Conservation (phyloP, 768 basidiomycete genomes). For the Tylopilus sp. region DNA sequence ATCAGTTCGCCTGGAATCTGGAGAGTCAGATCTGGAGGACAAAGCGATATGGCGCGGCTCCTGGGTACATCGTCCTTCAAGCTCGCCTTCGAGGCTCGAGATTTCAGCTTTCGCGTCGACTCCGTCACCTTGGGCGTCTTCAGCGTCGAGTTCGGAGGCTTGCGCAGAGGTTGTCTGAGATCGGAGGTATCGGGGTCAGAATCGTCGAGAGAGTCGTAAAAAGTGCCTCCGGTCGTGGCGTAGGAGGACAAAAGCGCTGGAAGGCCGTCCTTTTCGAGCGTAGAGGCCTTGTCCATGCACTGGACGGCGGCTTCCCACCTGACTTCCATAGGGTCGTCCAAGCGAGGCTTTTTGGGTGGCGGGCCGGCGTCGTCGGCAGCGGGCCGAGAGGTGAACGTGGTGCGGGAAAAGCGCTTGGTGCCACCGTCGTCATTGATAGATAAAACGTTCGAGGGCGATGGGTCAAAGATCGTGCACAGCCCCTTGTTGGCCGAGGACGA, state of each 20-base stretch:
- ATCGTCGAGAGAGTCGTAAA: constrained; percentile 28
- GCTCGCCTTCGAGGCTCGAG: constrained; percentile 17
- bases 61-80: constrained; percentile 11
- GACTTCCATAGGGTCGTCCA: constrained; percentile 31
- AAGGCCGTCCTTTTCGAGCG: constrained; percentile 46
- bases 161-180: constrained; percentile 2
- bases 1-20: constrained; percentile 68
- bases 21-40: constrained; percentile 45
- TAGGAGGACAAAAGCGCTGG: constrained; percentile 39
- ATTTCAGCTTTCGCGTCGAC: constrained; percentile 14
- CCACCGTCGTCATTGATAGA: constrained; percentile 35
- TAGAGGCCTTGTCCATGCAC: constrained; percentile 41
- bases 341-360: constrained; percentile 45
- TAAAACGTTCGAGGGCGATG: constrained; percentile 41
- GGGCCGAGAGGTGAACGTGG: constrained; percentile 32
- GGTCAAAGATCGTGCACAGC: constrained; percentile 26
- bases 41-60: constrained; percentile 34
- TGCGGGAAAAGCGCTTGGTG: constrained; percentile 41
- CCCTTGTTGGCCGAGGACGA: constrained; percentile 24
- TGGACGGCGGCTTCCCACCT: constrained; percentile 50
- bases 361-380: constrained; percentile 26
- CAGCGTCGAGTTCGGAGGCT: background rate
- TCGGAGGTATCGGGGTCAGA: constrained; percentile 18
- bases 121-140: constrained; percentile 8
- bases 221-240: constrained; percentile 17